phyloP scores from a whole-genome alignment of 768 basidiomycete species.

The Atractiella rhizophila region DNA sequence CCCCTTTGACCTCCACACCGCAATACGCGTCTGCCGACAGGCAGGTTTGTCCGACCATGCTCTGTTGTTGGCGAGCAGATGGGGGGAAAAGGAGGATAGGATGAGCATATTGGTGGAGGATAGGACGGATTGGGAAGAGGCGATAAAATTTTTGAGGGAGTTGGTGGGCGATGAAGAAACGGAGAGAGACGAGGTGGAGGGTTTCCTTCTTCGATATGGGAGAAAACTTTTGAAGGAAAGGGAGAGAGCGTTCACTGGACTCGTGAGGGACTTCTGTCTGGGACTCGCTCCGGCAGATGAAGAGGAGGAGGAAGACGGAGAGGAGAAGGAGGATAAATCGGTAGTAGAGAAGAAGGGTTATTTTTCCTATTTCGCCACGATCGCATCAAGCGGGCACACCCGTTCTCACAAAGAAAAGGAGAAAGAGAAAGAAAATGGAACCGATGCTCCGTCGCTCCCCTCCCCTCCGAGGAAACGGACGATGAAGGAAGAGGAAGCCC shows the following conservation, averaged over 20 bases:
- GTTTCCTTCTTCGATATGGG: constrained; percentile 64
- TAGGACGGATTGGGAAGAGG: constrained; percentile 52
- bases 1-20: constrained; percentile 90
- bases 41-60: constrained; percentile 92
- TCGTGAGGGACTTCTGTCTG: constrained; percentile 84
- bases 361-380: no score
- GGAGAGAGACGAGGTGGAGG: constrained; percentile 32
- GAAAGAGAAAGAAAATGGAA: constrained; percentile 8
- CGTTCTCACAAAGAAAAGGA: no score
- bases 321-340: no score
- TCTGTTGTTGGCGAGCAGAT: constrained; percentile 72
- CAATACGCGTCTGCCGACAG: constrained; percentile 84
- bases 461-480: no score
- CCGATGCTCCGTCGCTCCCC: no score
- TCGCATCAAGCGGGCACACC: no score
- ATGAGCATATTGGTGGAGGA: constrained; percentile 85
- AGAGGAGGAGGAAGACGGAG: constrained; percentile 9
- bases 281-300: constrained; percentile 20
- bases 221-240: constrained; percentile 55
- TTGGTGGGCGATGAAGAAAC: constrained; percentile 45
- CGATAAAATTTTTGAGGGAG: constrained; percentile 49
- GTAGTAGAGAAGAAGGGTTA: no score
- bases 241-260: constrained; percentile 65
- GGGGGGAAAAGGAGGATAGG: constrained; percentile 75
- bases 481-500: no score